Conservation (phyloP, 805 yeast species). For the Clavispora phyllophila region DNA sequence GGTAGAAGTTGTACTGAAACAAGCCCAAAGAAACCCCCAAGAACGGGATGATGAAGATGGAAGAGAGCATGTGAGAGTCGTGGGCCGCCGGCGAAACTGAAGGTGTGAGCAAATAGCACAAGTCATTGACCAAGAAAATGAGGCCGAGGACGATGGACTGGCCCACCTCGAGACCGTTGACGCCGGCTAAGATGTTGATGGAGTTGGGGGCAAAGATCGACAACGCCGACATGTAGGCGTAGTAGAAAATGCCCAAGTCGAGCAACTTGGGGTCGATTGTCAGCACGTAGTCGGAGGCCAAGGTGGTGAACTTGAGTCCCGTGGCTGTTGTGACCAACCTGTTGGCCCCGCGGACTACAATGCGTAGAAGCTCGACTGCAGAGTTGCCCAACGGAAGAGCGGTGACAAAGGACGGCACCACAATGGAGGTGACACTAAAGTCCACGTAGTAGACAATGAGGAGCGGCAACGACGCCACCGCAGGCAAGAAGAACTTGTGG, state of each 20-base stretch:
- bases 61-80: constrained; percentile 78
- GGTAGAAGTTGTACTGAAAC: constrained; percentile 80
- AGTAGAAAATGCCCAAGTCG: constrained; percentile 77
- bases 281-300: constrained; percentile 32
- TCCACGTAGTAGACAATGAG: constrained; percentile 89
- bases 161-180: constrained; percentile 95
- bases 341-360: constrained; percentile 25
- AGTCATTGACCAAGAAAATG: constrained; percentile 71
- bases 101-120: constrained; percentile 51
- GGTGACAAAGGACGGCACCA: constrained; percentile 68
- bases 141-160: constrained; percentile 78
- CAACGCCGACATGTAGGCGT: constrained; percentile 83
- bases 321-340: constrained; percentile 27
- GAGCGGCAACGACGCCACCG: constrained; percentile 88
- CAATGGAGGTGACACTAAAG: constrained; percentile 84
- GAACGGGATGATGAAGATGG: constrained; percentile 77
- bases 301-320: constrained; percentile 36
- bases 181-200: constrained; percentile 91
- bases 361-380: constrained; percentile 17
- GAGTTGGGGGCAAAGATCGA: constrained; percentile 95
- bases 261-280: constrained; percentile 43
- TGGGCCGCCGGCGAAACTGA: constrained; percentile 48
- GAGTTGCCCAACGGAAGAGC: constrained; percentile 24
- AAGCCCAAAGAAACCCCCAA: constrained; percentile 78
- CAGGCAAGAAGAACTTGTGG: constrained; percentile 93